Conservation (phyloP, 2,329 filamentous ascomycete species). For the Botrytis pseudocinerea region DNA sequence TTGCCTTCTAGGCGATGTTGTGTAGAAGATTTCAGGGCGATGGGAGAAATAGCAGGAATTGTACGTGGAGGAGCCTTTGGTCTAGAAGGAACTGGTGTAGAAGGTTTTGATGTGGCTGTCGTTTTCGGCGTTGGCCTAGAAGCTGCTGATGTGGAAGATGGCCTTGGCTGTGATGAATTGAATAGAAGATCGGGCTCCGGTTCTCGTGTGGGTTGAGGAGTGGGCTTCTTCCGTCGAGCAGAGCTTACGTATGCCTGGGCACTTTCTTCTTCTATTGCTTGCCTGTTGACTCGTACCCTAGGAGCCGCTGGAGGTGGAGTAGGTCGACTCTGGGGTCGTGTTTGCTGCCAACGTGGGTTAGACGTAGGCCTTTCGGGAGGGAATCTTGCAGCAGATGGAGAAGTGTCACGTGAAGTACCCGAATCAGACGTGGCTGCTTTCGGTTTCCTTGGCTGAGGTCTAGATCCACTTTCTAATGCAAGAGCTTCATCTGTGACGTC, state of each 20-base stretch:
- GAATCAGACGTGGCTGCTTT: constrained; percentile 35
- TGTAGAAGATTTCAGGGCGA: constrained; percentile 73
- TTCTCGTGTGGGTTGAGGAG: constrained; percentile 44
- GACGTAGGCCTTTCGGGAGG: constrained; percentile 48
- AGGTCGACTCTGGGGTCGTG: constrained; percentile 31
- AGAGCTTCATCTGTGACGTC: constrained; percentile 71
- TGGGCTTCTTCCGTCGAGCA: constrained; percentile 72
- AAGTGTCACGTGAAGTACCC: constrained; percentile 48
- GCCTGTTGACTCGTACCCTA: constrained; percentile 65
- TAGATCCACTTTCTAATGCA: constrained; percentile 69
- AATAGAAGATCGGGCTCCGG: constrained; percentile 67
- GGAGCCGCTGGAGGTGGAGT: constrained; percentile 46
- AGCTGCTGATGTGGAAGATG: constrained; percentile 35
- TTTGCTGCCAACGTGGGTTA: constrained; percentile 61
- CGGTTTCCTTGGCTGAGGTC: constrained; percentile 50
- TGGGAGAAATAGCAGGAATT: constrained; percentile 65
- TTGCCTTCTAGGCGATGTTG: constrained; percentile 77
- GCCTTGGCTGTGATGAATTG: constrained; percentile 41
- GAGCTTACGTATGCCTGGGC: constrained; percentile 86
- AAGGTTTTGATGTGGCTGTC: constrained; percentile 46
- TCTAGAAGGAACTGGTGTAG: constrained; percentile 47
- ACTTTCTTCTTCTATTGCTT: constrained; percentile 76
- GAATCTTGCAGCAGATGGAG: constrained; percentile 49
- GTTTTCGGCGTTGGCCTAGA: constrained; percentile 41
- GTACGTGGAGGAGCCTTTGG: constrained; percentile 51